Base-by-base conservation (phyloP, 768 basidiomycete genomes). In the Mycena galericulata region DNA sequence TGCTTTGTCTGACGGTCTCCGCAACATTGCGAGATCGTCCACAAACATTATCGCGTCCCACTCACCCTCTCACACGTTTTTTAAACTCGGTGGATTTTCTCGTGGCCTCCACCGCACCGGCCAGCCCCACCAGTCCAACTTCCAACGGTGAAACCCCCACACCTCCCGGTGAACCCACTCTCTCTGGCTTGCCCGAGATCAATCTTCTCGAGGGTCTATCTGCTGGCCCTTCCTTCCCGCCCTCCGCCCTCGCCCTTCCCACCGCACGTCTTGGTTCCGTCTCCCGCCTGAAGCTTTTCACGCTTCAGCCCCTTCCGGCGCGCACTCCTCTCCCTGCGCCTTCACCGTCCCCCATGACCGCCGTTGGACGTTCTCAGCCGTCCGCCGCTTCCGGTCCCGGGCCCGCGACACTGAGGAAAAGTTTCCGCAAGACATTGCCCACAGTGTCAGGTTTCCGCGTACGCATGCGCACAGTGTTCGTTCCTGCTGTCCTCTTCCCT, bases 391-490 rank as follows among this genome's bases (percentile, higher is more conserved):
- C n/a, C 38, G 67, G 58, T 14, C 79, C 80, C 71, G 83, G 87
- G 1, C 88, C 83, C 34, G 87, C 92, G 0, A 93, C 94, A 0
- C 82, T 98, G 12, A 90, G 94, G 51, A 96, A 96, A 76, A 94
- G 95, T 1, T 96, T 90, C 77, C 87, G 96, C 29, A 91, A 92
- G 74, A 90, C 92, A 1, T 80, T 98, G 20, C 85, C 86, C 49
- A 92, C 93, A 0, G 89, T 92, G 4, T 92, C 93, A 29, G 96
- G 95, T 4, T 92, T 98, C 78, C 87, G 90, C 24, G 92, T 98
- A 27, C 90, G 95, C 36, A 97, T 97, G 96, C 88, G 95, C n/a
- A 96, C 95, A 0, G 92, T 96, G 7, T 95, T 96, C 70, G 90
- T 97, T 14, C 96, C 96, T 0, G 91, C 94, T 71, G 87, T 96